These are phyloP conservation scores for Acer yangbiense DNA, from an alignment of 345 rosid species.

Conservation along the genomic window DNA sequence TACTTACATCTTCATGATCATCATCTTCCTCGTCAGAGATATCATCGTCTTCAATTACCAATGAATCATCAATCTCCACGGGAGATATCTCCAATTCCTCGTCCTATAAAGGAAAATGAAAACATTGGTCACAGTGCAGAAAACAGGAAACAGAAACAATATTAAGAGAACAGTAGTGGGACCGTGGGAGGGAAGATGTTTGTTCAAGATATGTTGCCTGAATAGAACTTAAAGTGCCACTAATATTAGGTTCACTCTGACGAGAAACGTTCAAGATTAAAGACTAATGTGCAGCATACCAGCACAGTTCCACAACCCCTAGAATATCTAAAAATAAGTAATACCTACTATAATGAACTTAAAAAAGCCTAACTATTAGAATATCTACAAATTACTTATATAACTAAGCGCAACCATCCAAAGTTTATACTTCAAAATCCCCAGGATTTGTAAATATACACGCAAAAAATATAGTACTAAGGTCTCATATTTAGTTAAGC, in stretches of 20 bases:
- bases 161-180: not conserved
- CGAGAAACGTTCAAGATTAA: not conserved
- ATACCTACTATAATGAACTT: not conserved
- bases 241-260: not conserved
- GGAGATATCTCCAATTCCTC: conserved; percentile 91
- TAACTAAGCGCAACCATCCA: not conserved
- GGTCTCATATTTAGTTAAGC: not conserved
- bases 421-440: not conserved
- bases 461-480: not conserved
- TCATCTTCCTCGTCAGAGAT: conserved; percentile 93
- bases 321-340: not conserved
- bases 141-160: not conserved
- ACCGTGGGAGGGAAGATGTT: conserved; percentile 20
- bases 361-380: not conserved
- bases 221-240: not conserved
- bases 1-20: conserved; percentile 89
- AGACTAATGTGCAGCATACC: not conserved
- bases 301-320: not conserved
- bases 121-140: not conserved
- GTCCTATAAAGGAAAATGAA: conserved; percentile 53
- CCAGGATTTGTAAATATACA: not conserved
- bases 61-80: conserved; percentile 88
- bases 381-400: not conserved
- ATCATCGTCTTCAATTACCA: conserved; percentile 98
- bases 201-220: conserved; percentile 17